A percentile compares a stretch with the other conserved stretches of the same genome.
phyloP scores from a whole-genome alignment of 768 basidiomycete genomes.

The Trametes villosa region DNA sequence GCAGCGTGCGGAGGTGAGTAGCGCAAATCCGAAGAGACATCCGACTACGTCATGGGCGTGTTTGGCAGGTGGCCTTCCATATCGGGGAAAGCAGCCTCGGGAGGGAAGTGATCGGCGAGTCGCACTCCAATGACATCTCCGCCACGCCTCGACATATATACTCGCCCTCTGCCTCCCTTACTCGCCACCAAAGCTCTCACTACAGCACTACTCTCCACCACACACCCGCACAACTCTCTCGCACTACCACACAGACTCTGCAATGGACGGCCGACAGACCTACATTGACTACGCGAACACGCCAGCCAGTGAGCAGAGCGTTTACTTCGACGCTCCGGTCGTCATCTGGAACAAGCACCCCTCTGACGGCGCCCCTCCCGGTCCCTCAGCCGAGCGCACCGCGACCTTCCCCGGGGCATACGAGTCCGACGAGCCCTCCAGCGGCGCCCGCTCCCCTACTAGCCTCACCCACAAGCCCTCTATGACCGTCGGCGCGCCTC shows the following conservation, averaged over 20 bases:
- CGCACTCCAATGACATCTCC: conserved; percentile 23
- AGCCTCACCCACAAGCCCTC: conserved; percentile 3
- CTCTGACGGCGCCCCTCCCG: not conserved
- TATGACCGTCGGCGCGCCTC: conserved; percentile 3
- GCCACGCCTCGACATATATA: not conserved
- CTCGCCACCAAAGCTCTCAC: not conserved
- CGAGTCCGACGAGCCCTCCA: too few relatives aligned
- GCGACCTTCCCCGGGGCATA: not conserved
- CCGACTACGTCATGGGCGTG: conserved; percentile 13
- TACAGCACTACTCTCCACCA: not conserved
- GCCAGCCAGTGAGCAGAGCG: conserved; percentile 40
- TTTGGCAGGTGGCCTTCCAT: conserved; percentile 16
- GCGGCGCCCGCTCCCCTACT: too few relatives aligned
- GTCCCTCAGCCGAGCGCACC: not conserved
- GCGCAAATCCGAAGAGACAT: not conserved
- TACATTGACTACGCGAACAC: conserved; percentile 23
- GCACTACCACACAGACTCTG: too few relatives aligned
- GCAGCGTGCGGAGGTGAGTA: conserved; percentile 44
- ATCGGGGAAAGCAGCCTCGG: conserved; percentile 4
- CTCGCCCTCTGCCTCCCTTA: not conserved
- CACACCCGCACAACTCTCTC: not conserved
- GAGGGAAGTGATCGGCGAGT: conserved; percentile 5
- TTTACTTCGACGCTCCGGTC: conserved; percentile 52
- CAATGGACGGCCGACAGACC: conserved; percentile 18
- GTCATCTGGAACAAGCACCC: conserved; percentile 33